Evolutionary conservation across 2,329 filamentous ascomycete species (phyloP).

Genomic region (Verticillium nonalfalfae): DNA sequence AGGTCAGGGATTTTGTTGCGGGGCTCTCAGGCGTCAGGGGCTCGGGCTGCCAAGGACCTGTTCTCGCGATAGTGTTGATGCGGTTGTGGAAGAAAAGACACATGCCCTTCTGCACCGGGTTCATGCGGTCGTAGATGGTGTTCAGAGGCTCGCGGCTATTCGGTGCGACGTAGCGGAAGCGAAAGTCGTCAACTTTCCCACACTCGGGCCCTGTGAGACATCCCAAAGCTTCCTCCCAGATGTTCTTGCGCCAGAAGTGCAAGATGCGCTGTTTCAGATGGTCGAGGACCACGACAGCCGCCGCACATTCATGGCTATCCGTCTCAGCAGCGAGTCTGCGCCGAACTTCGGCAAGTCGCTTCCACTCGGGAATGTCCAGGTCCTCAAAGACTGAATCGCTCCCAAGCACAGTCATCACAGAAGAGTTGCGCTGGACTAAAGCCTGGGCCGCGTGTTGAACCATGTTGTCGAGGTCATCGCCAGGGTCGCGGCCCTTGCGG

Average conservation of each 20-base stretch:
- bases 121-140: slow-evolving; percentile 18
- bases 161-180: slow-evolving; percentile 27
- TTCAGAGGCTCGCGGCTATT: slow-evolving; percentile 7
- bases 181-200: slow-evolving; percentile 22
- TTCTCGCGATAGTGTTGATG: slow-evolving; percentile 6
- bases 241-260: background rate
- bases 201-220: background rate
- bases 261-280: slow-evolving; percentile 13
- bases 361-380: slow-evolving; percentile 26
- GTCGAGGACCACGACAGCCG: slow-evolving; percentile 12
- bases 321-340: slow-evolving; percentile 13
- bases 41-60: background rate
- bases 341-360: slow-evolving; percentile 11
- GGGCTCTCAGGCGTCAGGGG: background rate
- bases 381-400: slow-evolving; percentile 24
- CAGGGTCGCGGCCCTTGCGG: slow-evolving; percentile 37
- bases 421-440: slow-evolving; percentile 39
- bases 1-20: background rate
- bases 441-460: slow-evolving; percentile 52
- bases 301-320: slow-evolving; percentile 1
- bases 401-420: slow-evolving; percentile 20
- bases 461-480: slow-evolving; percentile 48
- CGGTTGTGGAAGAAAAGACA: slow-evolving; percentile 29
- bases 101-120: slow-evolving; percentile 24
- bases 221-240: slow-evolving; percentile 4